Conservation (phyloP, 148 eudicot species). For the Rhododendron ovatum region DNA sequence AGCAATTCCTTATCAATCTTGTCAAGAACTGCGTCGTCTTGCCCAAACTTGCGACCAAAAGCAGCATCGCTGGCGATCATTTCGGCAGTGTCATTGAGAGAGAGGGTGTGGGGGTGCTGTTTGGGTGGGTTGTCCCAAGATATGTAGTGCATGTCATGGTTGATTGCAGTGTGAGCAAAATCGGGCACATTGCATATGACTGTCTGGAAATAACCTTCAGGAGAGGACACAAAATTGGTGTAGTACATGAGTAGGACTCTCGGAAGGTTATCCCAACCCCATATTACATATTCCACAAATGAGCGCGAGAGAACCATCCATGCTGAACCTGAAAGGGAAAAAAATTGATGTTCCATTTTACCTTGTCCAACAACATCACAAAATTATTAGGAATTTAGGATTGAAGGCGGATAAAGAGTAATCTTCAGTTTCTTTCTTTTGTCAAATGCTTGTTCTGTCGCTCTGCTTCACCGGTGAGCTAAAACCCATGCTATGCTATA, state of each 20-base stretch:
- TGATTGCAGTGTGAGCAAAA: constrained; percentile 53
- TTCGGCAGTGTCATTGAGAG: constrained; percentile 42
- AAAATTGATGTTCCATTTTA: not conserved
- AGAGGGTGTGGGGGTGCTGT: constrained; percentile 79
- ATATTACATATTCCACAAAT: constrained; percentile 73
- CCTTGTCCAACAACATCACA: not conserved
- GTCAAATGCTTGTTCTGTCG: not conserved
- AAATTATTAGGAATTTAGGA: not conserved
- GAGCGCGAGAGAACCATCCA: constrained; percentile 89
- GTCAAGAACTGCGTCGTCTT: constrained; percentile 60
- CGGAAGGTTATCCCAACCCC: constrained; percentile 99
- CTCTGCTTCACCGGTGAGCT: too few relatives aligned
- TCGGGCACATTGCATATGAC: constrained; percentile 79
- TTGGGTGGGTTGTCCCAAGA: constrained; percentile 87
- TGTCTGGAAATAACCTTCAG: constrained; percentile 93
- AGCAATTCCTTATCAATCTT: constrained; percentile 61
- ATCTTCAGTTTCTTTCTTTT: not conserved
- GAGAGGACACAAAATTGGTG: constrained; percentile 85
- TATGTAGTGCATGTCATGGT: constrained; percentile 91
- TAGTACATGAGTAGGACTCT: constrained; percentile 90
- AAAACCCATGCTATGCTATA: not conserved
- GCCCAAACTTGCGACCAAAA: constrained; percentile 78
- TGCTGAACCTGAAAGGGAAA: constrained; percentile 73
- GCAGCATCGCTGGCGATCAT: constrained; percentile 73
- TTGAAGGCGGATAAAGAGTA: not conserved